Evolutionary conservation across 805 yeast genomes (phyloP), one percentile per base, ranked within the genome.

Genomic region (Nakazawaea peltata): DNA sequence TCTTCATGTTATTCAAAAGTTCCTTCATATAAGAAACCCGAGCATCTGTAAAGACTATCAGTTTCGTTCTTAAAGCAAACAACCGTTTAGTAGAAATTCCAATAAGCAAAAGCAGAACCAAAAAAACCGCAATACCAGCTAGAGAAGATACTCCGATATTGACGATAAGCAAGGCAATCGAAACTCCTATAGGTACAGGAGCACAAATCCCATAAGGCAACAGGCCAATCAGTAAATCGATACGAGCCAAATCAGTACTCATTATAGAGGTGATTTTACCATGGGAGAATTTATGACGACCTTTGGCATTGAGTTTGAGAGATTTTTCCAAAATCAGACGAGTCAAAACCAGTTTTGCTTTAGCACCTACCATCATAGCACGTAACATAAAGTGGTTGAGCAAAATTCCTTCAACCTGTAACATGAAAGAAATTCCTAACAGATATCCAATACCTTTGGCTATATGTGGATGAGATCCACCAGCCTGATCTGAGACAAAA

Each of bases 171-270:
- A 86, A 59, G 1, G 73, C 83, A 27, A 82, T 61, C 22, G 80
- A 69, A 41, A 81, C 72, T 6, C 68, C 67, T 14, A 21, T 14
- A 8, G 19, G 19, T 7, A 27, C 17, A 0, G 86, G 84, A 48
- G 82, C 71, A 10, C 77, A 62, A 45, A 79, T 55, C 16, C 77
- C 49, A 48, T 77, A 73, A 7, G 32, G 26, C 11, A 30, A 13
- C 16, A 30, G n/a, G 12, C 5, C 4, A 5, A 12, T 4, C 18
- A 14, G 15, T 54, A 23, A 6, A 12, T 84, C 94, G 24, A 86
- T 67, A 49, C 94, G 74, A n/a, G 88, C 71, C 25, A 85, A 61
- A 51, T 87, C 96, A 2, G 94, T 77, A 41, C 92, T 83, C 51
- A 86, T 71, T 52, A 85, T 57, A 10, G 86, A 75, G 19, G 94